Evolutionary conservation across 257 asterid genomes (phyloP).

Genomic region (Salvia rosmarinus): DNA sequence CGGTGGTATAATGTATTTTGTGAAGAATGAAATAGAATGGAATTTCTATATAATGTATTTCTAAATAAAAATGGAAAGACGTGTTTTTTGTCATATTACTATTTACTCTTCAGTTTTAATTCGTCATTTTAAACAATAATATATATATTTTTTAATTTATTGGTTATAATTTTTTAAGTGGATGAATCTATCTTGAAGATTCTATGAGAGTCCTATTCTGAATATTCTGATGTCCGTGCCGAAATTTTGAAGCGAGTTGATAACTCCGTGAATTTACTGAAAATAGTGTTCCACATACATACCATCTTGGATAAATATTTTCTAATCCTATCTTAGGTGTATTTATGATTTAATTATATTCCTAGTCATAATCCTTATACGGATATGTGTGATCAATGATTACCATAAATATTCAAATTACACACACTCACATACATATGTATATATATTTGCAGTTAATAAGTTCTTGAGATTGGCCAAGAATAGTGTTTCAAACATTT

Average conservation of each 20-base stretch:
- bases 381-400: too few species aligned
- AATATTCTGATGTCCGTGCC: constrained; percentile 20
- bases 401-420: background rate
- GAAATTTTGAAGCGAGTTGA: constrained; percentile 27
- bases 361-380: too few species aligned
- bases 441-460: background rate
- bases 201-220: constrained; percentile 37
- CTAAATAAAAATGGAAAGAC: too few species aligned
- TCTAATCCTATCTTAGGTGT: background rate
- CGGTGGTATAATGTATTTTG: too few species aligned
- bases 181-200: constrained; percentile 30
- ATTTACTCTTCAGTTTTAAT: background rate
- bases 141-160: too few species aligned
- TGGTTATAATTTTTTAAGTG: background rate
- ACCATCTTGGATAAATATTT: background rate
- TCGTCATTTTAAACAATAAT: background rate
- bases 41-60: too few species aligned
- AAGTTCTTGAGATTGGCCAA: background rate
- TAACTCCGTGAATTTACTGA: constrained; percentile 29
- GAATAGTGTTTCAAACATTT: background rate
- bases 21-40: background rate
- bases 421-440: background rate
- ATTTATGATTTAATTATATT: background rate
- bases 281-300: constrained; percentile 8
- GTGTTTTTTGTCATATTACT: background rate